Evolutionary conservation across 2,329 filamentous ascomycete species (phyloP).

Genomic region (Elsinoe necatrix): DNA sequence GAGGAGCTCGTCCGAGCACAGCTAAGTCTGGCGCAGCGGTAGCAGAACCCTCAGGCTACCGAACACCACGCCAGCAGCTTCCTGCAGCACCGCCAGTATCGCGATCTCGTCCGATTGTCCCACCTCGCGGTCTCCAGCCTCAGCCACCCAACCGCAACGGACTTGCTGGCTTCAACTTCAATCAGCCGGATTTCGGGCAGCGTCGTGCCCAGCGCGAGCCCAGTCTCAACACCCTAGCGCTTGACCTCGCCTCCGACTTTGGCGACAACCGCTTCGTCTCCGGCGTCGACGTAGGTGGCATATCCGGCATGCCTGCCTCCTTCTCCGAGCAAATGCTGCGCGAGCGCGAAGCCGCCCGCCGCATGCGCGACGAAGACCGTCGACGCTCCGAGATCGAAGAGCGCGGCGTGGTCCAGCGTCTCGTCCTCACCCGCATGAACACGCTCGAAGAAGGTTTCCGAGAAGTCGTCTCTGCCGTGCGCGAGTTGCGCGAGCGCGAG

Average conservation of each 20-base stretch:
- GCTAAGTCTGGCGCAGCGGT: conserved; percentile 34
- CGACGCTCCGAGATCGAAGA: conserved; percentile 39
- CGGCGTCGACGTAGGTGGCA: conserved; percentile 32
- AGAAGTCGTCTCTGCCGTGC: conserved; percentile 46
- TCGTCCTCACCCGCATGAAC: conserved; percentile 86
- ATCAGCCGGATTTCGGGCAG: conserved; percentile 7
- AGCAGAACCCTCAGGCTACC: conserved; percentile 32
- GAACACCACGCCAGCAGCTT: conserved; percentile 36
- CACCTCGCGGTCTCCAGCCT: conserved; percentile 45
- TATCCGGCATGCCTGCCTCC: conserved; percentile 29
- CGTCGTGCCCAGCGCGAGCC: conserved; percentile 37
- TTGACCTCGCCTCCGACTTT: conserved; percentile 66
- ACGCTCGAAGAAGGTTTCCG: conserved; percentile 84
- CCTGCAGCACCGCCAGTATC: conserved; percentile 22
- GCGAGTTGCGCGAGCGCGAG: conserved; percentile 20
- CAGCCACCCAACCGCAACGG: conserved; percentile 49
- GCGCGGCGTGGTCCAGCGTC: conserved; percentile 66
- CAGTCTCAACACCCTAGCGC: conserved; percentile 53
- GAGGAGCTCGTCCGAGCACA: conserved; percentile 19
- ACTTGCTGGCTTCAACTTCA: conserved; percentile 28
- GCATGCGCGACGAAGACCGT: conserved; percentile 31
- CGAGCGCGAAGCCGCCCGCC: conserved; percentile 44
- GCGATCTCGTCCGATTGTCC: conserved; percentile 50
- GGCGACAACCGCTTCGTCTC: conserved; percentile 53
- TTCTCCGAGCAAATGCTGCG: conserved; percentile 43